These are phyloP conservation scores for Lithocarpus polystachyus DNA, from an alignment of 306 rosid genomes.

Conservation along the genomic window DNA sequence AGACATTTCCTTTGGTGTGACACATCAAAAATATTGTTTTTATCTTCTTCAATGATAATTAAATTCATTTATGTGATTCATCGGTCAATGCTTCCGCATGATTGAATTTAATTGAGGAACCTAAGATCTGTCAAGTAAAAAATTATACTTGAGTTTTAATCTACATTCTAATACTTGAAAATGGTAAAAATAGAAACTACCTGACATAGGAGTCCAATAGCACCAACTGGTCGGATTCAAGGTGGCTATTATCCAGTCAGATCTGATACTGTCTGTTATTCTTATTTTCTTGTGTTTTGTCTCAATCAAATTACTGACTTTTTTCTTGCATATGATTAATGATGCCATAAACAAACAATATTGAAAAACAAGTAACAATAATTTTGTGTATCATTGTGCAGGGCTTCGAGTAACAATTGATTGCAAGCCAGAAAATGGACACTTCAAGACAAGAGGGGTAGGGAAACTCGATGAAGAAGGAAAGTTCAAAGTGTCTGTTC, in stretches of 20 bases:
- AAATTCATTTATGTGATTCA: no score
- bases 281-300: background rate
- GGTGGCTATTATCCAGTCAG: background rate
- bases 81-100: no score
- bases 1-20: no score
- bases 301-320: background rate
- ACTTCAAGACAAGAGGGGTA: slow-evolving; percentile 51
- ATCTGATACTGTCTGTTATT: background rate
- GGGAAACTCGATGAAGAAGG: slow-evolving; percentile 67
- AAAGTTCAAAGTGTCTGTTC: slow-evolving; percentile 60
- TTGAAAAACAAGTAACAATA: background rate
- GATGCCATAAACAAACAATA: background rate
- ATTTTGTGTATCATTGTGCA: slow-evolving; percentile 22
- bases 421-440: slow-evolving; percentile 63
- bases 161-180: no score
- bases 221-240: background rate
- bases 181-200: no score
- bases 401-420: slow-evolving; percentile 71
- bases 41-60: no score
- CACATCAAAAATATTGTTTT: background rate
- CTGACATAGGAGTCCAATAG: background rate
- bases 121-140: no score
- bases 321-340: background rate
- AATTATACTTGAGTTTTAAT: no score
- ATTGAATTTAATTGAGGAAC: no score